Conservation (phyloP, 1,284 basidiomycete species). For the Ustilago loliicola region DNA sequence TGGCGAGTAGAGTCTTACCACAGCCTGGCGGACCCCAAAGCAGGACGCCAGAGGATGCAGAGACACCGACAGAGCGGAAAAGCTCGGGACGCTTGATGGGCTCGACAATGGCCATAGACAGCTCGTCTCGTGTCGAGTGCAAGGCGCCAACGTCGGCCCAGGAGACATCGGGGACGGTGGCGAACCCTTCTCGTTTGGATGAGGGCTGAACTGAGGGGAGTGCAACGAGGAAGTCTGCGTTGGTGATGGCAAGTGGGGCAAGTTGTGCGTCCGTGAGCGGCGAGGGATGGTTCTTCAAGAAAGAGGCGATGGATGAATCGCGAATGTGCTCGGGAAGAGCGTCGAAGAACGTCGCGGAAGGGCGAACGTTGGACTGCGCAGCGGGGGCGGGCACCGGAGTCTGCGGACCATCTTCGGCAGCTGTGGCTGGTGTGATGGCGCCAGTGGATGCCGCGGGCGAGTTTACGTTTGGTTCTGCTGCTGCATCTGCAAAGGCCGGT, state of each 20-base stretch:
- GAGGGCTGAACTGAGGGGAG: constrained; percentile 91
- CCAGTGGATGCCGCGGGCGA: constrained; percentile 15
- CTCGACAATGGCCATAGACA: constrained; percentile 97
- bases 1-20: constrained; percentile 94
- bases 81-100: constrained; percentile 91
- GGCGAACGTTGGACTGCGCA: constrained; percentile 36
- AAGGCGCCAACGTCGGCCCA: constrained; percentile 97
- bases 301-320: constrained; percentile 84
- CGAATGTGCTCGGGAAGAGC: constrained; percentile 71
- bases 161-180: constrained; percentile 93
- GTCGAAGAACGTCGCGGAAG: constrained; percentile 58
- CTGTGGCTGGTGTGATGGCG: constrained; percentile 17
- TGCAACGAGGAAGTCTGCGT: constrained; percentile 78
- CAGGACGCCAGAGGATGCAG: constrained; percentile 81
- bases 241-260: constrained; percentile 82
- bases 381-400: constrained; percentile 12
- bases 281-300: constrained; percentile 85
- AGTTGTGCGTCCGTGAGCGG: constrained; percentile 84
- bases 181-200: constrained; percentile 96
- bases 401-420: constrained; percentile 18
- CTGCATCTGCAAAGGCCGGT: neutral
- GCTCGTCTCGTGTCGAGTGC: constrained; percentile 84
- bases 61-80: constrained; percentile 87
- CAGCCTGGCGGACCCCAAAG: constrained; percentile 99
- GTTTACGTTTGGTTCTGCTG: constrained; percentile 11